These are phyloP conservation scores for Toxoplasma gondii DNA, from an alignment of 169 alveolate species.

Conservation along the genomic window DNA sequence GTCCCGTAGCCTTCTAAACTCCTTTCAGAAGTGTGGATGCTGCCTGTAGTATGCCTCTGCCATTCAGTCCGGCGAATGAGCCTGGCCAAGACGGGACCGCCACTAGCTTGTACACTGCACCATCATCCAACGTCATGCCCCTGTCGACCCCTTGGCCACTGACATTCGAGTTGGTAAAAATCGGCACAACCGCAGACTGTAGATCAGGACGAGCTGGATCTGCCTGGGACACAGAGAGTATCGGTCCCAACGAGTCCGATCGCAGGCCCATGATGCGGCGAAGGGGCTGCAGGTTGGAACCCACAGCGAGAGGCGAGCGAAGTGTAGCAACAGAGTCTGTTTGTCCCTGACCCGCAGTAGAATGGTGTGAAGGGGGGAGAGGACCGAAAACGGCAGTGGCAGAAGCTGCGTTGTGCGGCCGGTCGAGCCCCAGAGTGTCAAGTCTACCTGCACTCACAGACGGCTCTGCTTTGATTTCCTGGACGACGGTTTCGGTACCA, in stretches of 20 bases:
- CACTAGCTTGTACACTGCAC: background rate
- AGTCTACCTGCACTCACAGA: too few species aligned
- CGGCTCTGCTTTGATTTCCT: too few species aligned
- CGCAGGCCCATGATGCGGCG: background rate
- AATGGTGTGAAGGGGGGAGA: background rate
- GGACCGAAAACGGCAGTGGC: background rate
- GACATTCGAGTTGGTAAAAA: background rate
- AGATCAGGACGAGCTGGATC: background rate
- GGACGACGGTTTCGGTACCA: too few species aligned
- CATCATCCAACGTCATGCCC: background rate
- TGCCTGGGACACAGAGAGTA: background rate
- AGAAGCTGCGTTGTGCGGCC: too few species aligned
- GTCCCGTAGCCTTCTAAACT: too few species aligned
- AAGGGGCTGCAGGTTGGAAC: background rate
- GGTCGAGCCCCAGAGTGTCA: too few species aligned
- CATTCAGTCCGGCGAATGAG: background rate
- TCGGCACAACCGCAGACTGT: background rate
- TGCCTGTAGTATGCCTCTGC: background rate
- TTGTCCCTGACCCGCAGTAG: background rate
- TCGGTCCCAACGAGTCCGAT: background rate
- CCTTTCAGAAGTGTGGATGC: background rate
- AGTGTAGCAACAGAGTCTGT: background rate
- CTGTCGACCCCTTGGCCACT: background rate
- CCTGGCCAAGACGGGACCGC: background rate
- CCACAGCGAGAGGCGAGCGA: background rate